These are phyloP conservation scores for Ophiobolus disseminans DNA, from an alignment of 2,329 filamentous ascomycete genomes.

Conservation along the genomic window DNA sequence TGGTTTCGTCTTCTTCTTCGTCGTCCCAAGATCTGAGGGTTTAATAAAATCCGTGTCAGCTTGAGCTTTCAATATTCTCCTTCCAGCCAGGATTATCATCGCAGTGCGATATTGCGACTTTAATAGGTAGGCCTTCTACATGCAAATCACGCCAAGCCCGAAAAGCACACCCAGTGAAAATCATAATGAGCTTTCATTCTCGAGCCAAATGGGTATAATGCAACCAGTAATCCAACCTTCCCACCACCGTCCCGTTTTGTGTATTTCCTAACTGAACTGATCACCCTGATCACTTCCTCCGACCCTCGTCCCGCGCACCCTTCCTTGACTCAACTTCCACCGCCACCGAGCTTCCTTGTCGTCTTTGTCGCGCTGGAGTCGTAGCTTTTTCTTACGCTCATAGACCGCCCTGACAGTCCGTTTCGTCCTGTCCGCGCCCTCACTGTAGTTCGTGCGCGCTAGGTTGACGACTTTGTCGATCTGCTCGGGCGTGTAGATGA, in stretches of 20 bases:
- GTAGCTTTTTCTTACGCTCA: constrained; percentile 79
- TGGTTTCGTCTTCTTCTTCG: too few relatives aligned
- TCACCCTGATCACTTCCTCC: constrained; percentile 65
- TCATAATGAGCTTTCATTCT: constrained; percentile 8
- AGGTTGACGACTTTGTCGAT: constrained; percentile 84
- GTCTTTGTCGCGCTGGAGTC: constrained; percentile 61
- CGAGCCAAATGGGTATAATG: constrained; percentile 20
- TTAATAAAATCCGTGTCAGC: too few relatives aligned
- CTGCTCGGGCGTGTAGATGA: constrained; percentile 90
- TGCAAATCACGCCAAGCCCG: neutral
- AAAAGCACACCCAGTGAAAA: neutral
- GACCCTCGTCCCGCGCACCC: constrained; percentile 61
- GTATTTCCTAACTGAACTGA: constrained; percentile 65
- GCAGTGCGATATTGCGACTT: too few relatives aligned
- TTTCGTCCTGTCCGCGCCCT: constrained; percentile 79
- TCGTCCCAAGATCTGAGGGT: too few relatives aligned
- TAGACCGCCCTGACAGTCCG: constrained; percentile 86
- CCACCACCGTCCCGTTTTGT: neutral
- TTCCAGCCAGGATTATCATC: too few relatives aligned
- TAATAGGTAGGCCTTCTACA: neutral
- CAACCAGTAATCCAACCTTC: neutral
- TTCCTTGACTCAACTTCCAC: constrained; percentile 54
- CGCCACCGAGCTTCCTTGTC: constrained; percentile 47
- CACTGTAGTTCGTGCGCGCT: constrained; percentile 84
- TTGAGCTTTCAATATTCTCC: too few relatives aligned